Evolutionary conservation across 441 rosid species (phyloP), one percentile per base, ranked within the genome.

Genomic region (Pelargonium exstipulatum): DNA sequence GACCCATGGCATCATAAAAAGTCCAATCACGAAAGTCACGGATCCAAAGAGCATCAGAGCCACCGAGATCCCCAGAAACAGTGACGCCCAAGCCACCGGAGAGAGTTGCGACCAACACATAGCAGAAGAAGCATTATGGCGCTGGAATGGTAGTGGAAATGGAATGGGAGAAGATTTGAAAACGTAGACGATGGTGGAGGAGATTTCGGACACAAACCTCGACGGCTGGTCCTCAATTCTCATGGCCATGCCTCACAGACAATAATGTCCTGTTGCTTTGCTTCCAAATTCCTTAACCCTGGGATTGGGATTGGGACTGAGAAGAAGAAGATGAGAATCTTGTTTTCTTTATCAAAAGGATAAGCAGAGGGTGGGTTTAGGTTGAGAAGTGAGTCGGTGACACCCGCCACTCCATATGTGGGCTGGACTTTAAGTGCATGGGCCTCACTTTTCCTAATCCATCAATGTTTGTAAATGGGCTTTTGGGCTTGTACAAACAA

Each of bases 21-120:
- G 65, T 8, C 81, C 81, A 29, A 80, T 67, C 29, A 73, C 42
- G 22, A 77, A 80, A 10, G 64, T 64, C 40, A 74, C 62, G 9
- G 73, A 74, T 3, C 79, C 81, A 48, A 69, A 67, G 49, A 74
- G 60, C 81, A 80, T 74, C 29, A 72, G 64, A 24, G 77, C 72
- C 37, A 69, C 46, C n/a, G 77, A 67, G 13, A 71, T 48, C 37
- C 76, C 74, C 3, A 43, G 22, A 26, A 74, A 69, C 14, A 77
- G 63, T 6, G 57, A 71, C 29, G 77, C 78, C 37, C 72, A 72
- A 13, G 68, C 77, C 53, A 71, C 61, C 0, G 65, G 75, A 29
- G 78, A 71, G 67, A 66, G 35, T 26, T 48, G 64, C 20, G 78
- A 48, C 55, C 14, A 57, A 49, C 9, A 55, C 14, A 18, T n/a